Base-by-base conservation (phyloP, 2,329 filamentous ascomycete species). In the Pestalotiopsis sp. region DNA sequence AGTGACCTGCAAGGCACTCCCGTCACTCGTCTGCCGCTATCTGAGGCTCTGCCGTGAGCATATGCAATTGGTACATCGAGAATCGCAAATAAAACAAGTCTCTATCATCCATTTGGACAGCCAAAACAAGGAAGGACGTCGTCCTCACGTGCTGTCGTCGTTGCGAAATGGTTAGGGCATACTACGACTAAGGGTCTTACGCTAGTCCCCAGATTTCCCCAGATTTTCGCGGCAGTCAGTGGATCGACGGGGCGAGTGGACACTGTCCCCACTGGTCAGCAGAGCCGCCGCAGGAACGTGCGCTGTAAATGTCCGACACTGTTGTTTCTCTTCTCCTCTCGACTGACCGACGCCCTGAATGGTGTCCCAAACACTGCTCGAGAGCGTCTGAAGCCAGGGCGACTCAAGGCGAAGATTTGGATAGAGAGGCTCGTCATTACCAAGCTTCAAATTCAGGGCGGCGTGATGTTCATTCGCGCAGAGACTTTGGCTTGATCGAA, bases 131-230 rank as follows among this genome's bases (percentile, higher is more conserved):
- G 17, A n/a, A 23, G 17, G 45, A 17, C 41, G 45, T 52, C 45
- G 45, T 52, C 45, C 65, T 66, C 65, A 66, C 65, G 56, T 66
- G 65, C 65, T 27, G 17, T 60, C 17, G 52, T 59, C 20, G 65
- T 66, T 45, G 65, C 23, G 36, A 27, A 38, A 52, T 17, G 45
- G 20, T n/a, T n/a, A 17, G 59, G 31, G 7, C 59, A 62, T 25
- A 36, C 31, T 36, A 31, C 25, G 41, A 41, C 65, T 60, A 41
- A 52, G 56, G 49, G 65, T 31, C 65, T 59, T 25, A 49, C 65
- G 65, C 65, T 66, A 66, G 58, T n/a, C 65, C 65, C 65, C 52
- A 56, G 65, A 49, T 38, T 66, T 66, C 65, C 65, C 65, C 65
- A 66, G 65, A 66, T 66, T 45, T 66, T 64, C 61, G 36, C 61